phyloP scores from a whole-genome alignment of 2,329 filamentous ascomycete species.

The Didymella arachidicola region DNA sequence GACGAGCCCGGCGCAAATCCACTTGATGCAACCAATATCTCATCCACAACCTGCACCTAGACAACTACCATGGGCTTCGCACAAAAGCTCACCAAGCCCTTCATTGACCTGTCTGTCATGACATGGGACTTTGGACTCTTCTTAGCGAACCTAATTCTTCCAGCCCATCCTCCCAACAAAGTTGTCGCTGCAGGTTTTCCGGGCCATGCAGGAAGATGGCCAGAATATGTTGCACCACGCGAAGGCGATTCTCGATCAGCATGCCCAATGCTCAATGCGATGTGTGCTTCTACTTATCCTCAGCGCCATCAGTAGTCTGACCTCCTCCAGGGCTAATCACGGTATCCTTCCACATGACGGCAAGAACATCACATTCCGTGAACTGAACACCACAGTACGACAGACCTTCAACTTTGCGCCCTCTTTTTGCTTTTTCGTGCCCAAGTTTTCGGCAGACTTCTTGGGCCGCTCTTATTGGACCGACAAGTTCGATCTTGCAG shows the following conservation, averaged over 20 bases:
- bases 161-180: conserved; percentile 46
- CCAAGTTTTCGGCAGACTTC: conserved; percentile 39
- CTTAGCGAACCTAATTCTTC: conserved; percentile 49
- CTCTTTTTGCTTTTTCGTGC: conserved; percentile 43
- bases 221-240: conserved; percentile 48
- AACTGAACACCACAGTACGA: conserved; percentile 35
- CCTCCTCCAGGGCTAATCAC: conserved; percentile 39
- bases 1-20: background rate
- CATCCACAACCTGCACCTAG: background rate
- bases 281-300: conserved; percentile 12
- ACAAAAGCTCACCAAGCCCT: conserved; percentile 32
- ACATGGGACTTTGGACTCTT: conserved; percentile 52
- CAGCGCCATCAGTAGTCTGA: background rate
- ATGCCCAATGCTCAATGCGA: conserved; percentile 40
- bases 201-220: conserved; percentile 50
- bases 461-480: conserved; percentile 28
- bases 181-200: conserved; percentile 48
- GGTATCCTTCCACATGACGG: conserved; percentile 45
- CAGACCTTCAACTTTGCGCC: conserved; percentile 46
- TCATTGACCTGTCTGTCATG: conserved; percentile 50
- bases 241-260: conserved; percentile 42
- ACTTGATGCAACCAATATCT: background rate
- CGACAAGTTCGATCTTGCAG: conserved; percentile 40
- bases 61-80: conserved; percentile 18
- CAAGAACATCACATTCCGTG: conserved; percentile 42